These are phyloP conservation scores for Phanerodontia chrysosporium DNA, from an alignment of 768 basidiomycete genomes.

Conservation along the genomic window DNA sequence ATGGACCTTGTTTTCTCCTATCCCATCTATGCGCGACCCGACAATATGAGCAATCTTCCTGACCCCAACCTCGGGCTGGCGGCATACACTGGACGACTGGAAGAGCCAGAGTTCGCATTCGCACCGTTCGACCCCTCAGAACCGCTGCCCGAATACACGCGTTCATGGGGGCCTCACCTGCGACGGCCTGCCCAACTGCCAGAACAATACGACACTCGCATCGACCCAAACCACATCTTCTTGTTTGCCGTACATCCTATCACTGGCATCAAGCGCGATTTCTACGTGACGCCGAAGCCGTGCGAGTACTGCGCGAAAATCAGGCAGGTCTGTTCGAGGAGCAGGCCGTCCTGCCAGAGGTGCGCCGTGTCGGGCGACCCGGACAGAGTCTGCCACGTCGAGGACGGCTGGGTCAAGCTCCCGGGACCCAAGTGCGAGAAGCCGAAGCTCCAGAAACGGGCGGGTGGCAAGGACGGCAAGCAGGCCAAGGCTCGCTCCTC, in stretches of 20 bases:
- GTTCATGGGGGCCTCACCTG: constrained; percentile 5
- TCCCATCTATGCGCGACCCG: constrained; percentile 1
- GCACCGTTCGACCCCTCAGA: not conserved
- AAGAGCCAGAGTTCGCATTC: not conserved
- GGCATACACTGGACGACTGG: not conserved
- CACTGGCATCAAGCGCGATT: constrained; percentile 3
- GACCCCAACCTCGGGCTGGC: not conserved
- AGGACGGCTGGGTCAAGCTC: constrained; percentile 8
- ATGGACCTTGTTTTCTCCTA: not conserved
- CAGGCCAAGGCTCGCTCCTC: not conserved
- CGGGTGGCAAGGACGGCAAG: not conserved
- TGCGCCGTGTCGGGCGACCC: constrained; percentile 5
- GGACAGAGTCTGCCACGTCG: constrained; percentile 2
- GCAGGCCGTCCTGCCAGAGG: constrained; percentile 6
- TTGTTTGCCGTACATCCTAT: constrained; percentile 10
- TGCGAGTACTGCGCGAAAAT: constrained; percentile 11
- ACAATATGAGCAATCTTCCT: not conserved
- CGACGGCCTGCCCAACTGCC: constrained; percentile 9
- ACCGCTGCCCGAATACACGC: constrained; percentile 11
- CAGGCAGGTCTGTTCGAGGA: constrained; percentile 11
- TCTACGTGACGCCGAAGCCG: constrained; percentile 10
- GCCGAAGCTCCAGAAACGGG: constrained; percentile 10
- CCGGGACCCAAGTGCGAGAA: constrained; percentile 9
- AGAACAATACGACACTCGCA: constrained; percentile 10
- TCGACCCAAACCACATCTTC: constrained; percentile 13